Evolutionary conservation across 2,329 filamentous ascomycete genomes (phyloP), one percentile per base, ranked within the genome.

Genomic region (Ceratocystis destructans): DNA sequence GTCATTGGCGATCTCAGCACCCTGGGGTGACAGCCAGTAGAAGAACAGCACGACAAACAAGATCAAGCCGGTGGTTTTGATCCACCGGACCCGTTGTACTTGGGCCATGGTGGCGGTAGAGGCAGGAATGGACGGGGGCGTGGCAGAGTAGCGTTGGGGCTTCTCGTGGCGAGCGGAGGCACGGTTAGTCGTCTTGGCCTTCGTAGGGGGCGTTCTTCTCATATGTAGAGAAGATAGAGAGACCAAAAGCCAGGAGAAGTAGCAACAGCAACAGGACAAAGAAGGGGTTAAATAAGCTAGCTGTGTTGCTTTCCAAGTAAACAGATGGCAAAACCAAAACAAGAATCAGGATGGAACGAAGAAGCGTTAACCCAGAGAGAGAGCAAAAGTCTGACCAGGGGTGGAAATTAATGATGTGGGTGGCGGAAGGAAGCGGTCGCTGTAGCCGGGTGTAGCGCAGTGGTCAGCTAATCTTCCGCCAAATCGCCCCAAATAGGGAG

Each of bases 141-240:
- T 76, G 62, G n/a, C 48, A 41, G 50, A 50, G 77, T 87, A 87
- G 72, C 84, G 82, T 72, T 78, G 82, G 71, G 81, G 80, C 73
- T 87, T 87, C 76, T 87, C 84, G 82, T 83, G 76, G 69, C 82
- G 83, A 73, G 87, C 84, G 80, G 79, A 77, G 44, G 28, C 48
- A 71, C 77, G 79, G 73, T 78, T 75, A 73, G 83, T 81, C 76
- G 83, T 82, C 46, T 82, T 85, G 74, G 83, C 82, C 74, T 85
- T 75, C 73, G 84, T 85, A 69, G 85, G 82, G 69, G 83, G 85
- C 74, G 82, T 83, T 77, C 83, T 84, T 80, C 83, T 82, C 84
- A 87, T 87, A 48, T 55, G 45, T 46, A 20, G 17, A 61, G 57
- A 44, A 22, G 25, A 57, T 41, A 41, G 37, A 10, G 10, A 41